Evolutionary conservation across 441 rosid genomes (phyloP), one percentile per base, ranked within the genome.

Genomic region (Erodium chrysanthum): DNA sequence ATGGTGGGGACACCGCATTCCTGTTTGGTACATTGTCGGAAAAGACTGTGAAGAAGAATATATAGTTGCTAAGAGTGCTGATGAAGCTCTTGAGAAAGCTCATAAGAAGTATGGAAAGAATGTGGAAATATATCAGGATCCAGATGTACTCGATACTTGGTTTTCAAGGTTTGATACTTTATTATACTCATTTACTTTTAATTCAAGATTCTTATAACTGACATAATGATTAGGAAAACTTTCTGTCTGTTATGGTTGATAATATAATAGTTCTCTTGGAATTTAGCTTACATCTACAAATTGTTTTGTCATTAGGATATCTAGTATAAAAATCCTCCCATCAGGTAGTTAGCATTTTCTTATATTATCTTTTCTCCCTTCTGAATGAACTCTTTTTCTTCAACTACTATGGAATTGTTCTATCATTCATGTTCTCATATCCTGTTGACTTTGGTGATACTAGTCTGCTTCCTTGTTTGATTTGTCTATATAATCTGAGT

Each of bases 1-100:
- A 4, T 93, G 98, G 98, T 89, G 97, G 98, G 97, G 97, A 58
- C 96, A 93, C 75, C 96, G 97, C 50, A 90, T 93, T 83, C 98
- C 97, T 48, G 96, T 93, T 79, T 93, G 98, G 97, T 90, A 93
- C 70, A 82, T 93, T 74, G 89, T 73, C 68, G 98, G 98, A 68
- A 90, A 83, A 81, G 88, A 86, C 71, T 77, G 81, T 67, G 96
- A 89, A 82, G 98, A 86, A 76, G 92, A 87, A 73, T 90, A 86
- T 79, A 78, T 93, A 73, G 93, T 93, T 78, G 96, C 98, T 37
- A 81, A 75, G 81, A 81, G 70, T 81, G 80, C 87, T 66, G 84
- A 82, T 72, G 97, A 93, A 79, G 97, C 97, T 69, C 86, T 86
- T 77, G 80, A 73, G 73, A 85, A 83, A 83, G 96, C 97, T 74